A percentile compares a stretch with the other conserved stretches of the same genome.
phyloP scores from a whole-genome alignment of 176 grass and related monocot genomes.

The Bonia amplexicaulis region DNA sequence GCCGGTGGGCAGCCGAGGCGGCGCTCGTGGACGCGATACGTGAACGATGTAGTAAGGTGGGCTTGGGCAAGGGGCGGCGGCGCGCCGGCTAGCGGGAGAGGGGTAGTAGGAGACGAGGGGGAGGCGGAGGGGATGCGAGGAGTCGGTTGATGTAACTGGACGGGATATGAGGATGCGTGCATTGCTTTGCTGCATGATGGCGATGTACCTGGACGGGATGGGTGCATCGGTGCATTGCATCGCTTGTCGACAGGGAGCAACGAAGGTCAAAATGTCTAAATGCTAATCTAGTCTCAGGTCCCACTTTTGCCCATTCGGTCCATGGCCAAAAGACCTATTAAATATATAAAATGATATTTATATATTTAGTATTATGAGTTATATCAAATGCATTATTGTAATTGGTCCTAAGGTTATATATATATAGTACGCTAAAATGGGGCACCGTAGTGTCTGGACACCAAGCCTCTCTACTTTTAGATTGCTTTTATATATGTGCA shows the following conservation, averaged over 20 bases:
- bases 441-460: no score
- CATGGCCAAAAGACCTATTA: no score
- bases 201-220: slow-evolving; percentile 17
- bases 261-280: neutral
- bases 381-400: no score
- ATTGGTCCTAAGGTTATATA: no score
- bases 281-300: no score
- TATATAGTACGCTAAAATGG: no score
- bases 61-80: neutral
- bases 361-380: no score
- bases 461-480: no score
- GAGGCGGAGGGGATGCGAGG: neutral
- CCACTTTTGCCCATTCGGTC: no score
- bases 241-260: neutral
- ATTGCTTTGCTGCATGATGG: neutral
- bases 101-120: neutral
- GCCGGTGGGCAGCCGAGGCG: neutral
- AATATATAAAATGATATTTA: no score
- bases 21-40: neutral
- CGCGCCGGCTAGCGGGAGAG: neutral
- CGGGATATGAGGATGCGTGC: neutral
- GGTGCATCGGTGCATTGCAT: neutral
- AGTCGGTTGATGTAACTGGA: neutral
- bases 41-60: neutral
- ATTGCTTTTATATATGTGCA: no score